Conservation (phyloP, 139 green algal genomes). For the Haematococcus sp. region DNA sequence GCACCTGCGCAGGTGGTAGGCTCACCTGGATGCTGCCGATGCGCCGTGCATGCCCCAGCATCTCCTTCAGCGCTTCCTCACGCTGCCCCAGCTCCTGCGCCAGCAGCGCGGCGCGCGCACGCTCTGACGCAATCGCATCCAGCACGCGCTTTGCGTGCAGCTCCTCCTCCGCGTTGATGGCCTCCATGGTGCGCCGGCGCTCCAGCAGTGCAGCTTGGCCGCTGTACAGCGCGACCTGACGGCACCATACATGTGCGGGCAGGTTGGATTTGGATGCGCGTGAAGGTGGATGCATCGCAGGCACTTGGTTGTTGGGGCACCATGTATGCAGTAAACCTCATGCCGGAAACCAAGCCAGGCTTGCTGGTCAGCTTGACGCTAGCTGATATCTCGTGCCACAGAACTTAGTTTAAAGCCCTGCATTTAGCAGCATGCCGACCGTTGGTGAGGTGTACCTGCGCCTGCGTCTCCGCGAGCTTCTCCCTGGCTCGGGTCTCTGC, state of each 20-base stretch:
- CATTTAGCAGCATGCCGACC: too few species aligned
- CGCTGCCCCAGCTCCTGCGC: slow-evolving; percentile 9
- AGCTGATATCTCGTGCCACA: too few species aligned
- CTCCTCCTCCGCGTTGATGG: slow-evolving; percentile 26
- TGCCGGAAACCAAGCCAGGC: too few species aligned
- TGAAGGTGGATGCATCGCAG: too few species aligned
- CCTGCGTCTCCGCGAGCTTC: slow-evolving; percentile 26
- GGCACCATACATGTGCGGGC: background rate
- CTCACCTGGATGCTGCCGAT: background rate
- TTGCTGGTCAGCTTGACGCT: too few species aligned
- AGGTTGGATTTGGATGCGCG: background rate
- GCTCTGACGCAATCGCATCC: slow-evolving; percentile 21
- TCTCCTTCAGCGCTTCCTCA: slow-evolving; percentile 8
- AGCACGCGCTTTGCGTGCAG: slow-evolving; percentile 15
- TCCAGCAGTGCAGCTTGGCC: slow-evolving; percentile 31
- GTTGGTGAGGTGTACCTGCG: too few species aligned
- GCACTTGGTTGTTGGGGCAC: too few species aligned
- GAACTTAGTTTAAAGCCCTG: too few species aligned
- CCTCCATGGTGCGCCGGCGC: slow-evolving; percentile 25
- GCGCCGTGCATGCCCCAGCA: background rate
- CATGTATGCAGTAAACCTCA: too few species aligned
- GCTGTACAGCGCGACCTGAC: slow-evolving; percentile 10
- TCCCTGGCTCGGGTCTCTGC: background rate
- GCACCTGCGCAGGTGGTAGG: too few species aligned
- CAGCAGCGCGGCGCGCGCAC: slow-evolving; percentile 8